Percentiles rank a stretch among this genome's conserved stretches.
phyloP scores from a whole-genome alignment of 176 grass and related monocot genomes.

The Echinochloa phyllopogon region DNA sequence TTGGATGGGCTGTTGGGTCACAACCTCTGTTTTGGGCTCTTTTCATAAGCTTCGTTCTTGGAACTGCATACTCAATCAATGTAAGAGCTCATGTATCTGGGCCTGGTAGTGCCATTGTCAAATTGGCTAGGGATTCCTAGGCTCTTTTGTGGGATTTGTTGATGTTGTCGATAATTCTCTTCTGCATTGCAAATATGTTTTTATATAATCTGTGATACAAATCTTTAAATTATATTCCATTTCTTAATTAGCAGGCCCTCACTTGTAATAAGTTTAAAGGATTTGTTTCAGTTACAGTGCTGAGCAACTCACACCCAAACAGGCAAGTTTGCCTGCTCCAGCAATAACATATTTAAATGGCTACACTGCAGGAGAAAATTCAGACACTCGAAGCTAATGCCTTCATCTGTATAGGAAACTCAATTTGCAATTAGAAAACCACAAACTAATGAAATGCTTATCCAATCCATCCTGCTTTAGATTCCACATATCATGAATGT shows the following conservation, averaged over 20 bases:
- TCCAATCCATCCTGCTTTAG: constrained; percentile 1
- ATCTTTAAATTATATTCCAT: not conserved
- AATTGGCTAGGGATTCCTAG: not conserved
- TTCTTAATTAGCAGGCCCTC: not conserved
- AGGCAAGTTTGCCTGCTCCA: not conserved
- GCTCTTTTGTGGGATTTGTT: not conserved
- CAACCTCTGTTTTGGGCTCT: constrained; percentile 86
- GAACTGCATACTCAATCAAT: constrained; percentile 96
- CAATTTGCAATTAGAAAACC: not conserved
- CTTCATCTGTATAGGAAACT: constrained; percentile 10
- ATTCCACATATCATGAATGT: constrained; percentile 11
- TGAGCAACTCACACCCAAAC: not conserved
- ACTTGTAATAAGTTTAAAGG: not conserved
- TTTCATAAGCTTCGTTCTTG: constrained; percentile 95
- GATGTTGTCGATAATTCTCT: not conserved
- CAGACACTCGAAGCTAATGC: not conserved
- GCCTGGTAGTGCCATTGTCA: not conserved
- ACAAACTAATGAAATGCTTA: constrained; percentile 15
- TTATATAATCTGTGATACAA: not conserved
- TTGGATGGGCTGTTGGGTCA: constrained; percentile 79
- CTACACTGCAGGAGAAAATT: not conserved
- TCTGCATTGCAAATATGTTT: not conserved
- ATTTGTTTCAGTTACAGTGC: not conserved
- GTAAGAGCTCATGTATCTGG: constrained; percentile 51
- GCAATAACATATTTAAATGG: not conserved